These are phyloP conservation scores for Eruca vesicaria DNA, from an alignment of 441 rosid genomes.

Conservation along the genomic window DNA sequence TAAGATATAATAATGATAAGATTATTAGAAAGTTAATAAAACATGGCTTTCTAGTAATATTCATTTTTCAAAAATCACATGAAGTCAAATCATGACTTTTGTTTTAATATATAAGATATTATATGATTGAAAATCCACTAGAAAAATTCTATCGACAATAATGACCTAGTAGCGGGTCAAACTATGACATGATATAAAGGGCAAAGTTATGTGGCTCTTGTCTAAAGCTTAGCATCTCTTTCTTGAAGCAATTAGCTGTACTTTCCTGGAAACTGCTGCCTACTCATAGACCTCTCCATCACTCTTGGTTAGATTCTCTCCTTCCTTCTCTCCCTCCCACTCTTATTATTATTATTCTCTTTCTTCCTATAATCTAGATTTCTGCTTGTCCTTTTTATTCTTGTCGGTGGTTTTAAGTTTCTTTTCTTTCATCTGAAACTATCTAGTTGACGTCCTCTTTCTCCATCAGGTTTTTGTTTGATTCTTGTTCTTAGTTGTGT, in stretches of 20 bases:
- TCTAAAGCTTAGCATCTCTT: slow-evolving; percentile 14
- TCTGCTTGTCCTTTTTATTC: background rate
- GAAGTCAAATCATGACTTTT: too few relatives aligned
- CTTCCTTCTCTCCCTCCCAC: background rate
- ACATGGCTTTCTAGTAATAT: too few relatives aligned
- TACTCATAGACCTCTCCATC: background rate
- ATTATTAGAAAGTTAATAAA: too few relatives aligned
- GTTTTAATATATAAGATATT: too few relatives aligned
- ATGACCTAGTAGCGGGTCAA: background rate
- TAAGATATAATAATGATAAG: too few relatives aligned
- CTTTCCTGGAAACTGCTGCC: slow-evolving; percentile 19
- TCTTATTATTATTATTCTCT: background rate
- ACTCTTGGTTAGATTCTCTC: slow-evolving; percentile 20
- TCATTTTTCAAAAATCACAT: too few relatives aligned
- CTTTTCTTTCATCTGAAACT: background rate
- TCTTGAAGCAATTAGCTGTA: background rate
- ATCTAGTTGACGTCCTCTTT: slow-evolving; percentile 4
- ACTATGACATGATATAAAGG: background rate
- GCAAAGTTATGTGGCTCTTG: slow-evolving; percentile 1
- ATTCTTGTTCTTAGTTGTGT: background rate
- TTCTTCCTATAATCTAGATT: background rate
- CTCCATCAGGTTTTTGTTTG: background rate
- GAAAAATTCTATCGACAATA: background rate
- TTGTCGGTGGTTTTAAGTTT: slow-evolving; percentile 21
- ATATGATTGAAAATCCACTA: too few relatives aligned